Percentiles rank a stretch among this genome's conserved stretches.
These are phyloP conservation scores for Paspalum notatum DNA, from an alignment of 176 grass and related monocot genomes.

Conservation along the genomic window DNA sequence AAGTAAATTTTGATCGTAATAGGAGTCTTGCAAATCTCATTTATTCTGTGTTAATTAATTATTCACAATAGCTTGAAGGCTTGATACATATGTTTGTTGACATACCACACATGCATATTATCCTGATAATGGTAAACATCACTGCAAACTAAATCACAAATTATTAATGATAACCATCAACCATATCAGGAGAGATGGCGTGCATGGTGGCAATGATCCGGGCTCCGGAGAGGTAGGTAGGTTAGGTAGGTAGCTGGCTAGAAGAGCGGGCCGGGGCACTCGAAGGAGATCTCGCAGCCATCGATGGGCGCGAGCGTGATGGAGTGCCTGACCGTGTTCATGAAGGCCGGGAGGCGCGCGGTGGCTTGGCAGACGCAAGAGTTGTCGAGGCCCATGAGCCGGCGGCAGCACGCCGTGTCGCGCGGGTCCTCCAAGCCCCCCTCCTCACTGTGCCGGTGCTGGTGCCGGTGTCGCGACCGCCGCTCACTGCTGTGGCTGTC, in stretches of 20 bases:
- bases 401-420: conserved; percentile 75
- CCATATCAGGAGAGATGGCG: not conserved
- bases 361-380: conserved; percentile 66
- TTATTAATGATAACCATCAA: conserved; percentile 5
- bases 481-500: not conserved
- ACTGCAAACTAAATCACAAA: not conserved
- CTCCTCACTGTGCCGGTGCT: conserved; percentile 43
- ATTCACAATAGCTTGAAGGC: not conserved
- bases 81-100: not conserved
- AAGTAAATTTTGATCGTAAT: not conserved
- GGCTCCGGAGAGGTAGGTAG: not conserved
- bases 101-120: not conserved
- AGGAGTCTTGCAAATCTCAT: not conserved
- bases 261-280: conserved; percentile 54
- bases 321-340: conserved; percentile 55
- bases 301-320: conserved; percentile 55
- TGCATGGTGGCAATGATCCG: too few relatives aligned
- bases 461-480: conserved; percentile 2
- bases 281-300: conserved; percentile 66
- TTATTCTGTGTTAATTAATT: not conserved
- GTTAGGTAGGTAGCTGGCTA: not conserved
- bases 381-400: conserved; percentile 67
- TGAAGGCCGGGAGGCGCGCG: conserved; percentile 60
- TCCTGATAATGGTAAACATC: not conserved
- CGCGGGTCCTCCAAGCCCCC: conserved; percentile 37